phyloP scores from a whole-genome alignment of 106 monocot species.

The Allium sativum region DNA sequence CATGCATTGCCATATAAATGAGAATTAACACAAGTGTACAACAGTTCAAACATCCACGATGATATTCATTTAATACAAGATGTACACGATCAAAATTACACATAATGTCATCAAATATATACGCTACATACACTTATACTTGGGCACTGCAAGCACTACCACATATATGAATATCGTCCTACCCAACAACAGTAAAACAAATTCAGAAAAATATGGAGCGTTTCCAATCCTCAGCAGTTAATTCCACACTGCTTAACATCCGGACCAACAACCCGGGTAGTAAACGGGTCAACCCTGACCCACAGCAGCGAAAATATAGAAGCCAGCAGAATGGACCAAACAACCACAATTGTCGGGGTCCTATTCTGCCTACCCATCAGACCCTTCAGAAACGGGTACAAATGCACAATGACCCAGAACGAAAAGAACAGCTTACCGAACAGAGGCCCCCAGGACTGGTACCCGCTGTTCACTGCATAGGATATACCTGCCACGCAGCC shows the following conservation, averaged over 20 bases:
- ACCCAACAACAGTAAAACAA: not conserved
- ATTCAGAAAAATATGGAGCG: not conserved
- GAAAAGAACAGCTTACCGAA: conserved; percentile 98
- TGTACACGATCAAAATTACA: too few relatives aligned
- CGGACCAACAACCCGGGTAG: conserved; percentile 72
- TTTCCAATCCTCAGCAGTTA: conserved; percentile 41
- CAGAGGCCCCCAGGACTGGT: conserved; percentile 16
- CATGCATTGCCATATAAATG: too few relatives aligned
- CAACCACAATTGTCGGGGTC: conserved; percentile 77
- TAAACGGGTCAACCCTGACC: conserved; percentile 88
- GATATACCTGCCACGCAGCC: conserved; percentile 84
- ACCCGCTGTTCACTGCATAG: conserved; percentile 83
- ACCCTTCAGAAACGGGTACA: conserved; percentile 96
- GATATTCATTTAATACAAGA: too few relatives aligned
- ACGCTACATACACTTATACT: not conserved
- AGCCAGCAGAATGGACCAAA: conserved; percentile 89
- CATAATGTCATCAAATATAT: too few relatives aligned
- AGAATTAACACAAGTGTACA: too few relatives aligned
- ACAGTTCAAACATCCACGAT: too few relatives aligned
- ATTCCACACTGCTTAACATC: conserved; percentile 69
- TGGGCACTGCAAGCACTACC: not conserved
- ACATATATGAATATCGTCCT: not conserved
- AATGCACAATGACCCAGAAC: conserved; percentile 93
- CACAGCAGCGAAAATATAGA: conserved; percentile 84
- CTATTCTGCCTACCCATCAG: conserved; percentile 88